Percentiles rank a stretch among this genome's conserved stretches.
Evolutionary conservation across 2,329 filamentous ascomycete genomes (phyloP).

Genomic region (Neocucurbitaria cava): DNA sequence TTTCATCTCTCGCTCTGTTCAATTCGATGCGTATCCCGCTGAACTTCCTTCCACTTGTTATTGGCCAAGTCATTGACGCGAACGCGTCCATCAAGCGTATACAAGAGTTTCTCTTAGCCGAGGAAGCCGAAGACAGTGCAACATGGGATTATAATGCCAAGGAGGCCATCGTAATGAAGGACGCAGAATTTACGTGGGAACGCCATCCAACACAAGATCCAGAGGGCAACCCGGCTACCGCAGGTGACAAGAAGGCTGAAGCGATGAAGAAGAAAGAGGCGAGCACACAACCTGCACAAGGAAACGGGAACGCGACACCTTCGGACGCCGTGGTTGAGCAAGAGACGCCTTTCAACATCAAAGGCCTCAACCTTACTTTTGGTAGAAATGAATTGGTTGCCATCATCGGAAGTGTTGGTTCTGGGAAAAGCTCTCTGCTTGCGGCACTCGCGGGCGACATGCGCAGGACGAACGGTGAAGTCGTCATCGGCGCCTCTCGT

Average conservation of each 20-base stretch:
- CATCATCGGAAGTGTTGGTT: constrained; percentile 88
- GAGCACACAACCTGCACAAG: constrained; percentile 29
- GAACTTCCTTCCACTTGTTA: constrained; percentile 85
- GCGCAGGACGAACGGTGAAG: constrained; percentile 77
- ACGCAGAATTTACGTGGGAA: constrained; percentile 91
- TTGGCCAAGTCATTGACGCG: constrained; percentile 89
- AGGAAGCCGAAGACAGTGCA: constrained; percentile 80
- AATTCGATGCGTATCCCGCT: constrained; percentile 89
- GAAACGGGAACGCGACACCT: constrained; percentile 48
- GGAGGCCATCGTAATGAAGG: constrained; percentile 69
- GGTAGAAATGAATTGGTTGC: constrained; percentile 79
- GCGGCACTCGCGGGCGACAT: constrained; percentile 93
- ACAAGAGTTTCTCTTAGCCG: constrained; percentile 84
- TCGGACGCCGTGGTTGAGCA: constrained; percentile 58
- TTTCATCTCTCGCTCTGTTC: constrained; percentile 93
- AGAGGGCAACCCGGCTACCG: constrained; percentile 38
- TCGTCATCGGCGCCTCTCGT: constrained; percentile 77
- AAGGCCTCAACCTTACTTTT: constrained; percentile 70
- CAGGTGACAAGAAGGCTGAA: constrained; percentile 49
- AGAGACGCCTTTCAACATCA: constrained; percentile 74
- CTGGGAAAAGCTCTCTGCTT: constrained; percentile 88
- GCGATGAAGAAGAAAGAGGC: constrained; percentile 58
- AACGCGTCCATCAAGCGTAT: constrained; percentile 85
- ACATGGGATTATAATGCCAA: constrained; percentile 61
- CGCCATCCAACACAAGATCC: constrained; percentile 61